Conservation (phyloP, 2,329 filamentous ascomycete genomes). For the Aspergillus ochraceoroseus region DNA sequence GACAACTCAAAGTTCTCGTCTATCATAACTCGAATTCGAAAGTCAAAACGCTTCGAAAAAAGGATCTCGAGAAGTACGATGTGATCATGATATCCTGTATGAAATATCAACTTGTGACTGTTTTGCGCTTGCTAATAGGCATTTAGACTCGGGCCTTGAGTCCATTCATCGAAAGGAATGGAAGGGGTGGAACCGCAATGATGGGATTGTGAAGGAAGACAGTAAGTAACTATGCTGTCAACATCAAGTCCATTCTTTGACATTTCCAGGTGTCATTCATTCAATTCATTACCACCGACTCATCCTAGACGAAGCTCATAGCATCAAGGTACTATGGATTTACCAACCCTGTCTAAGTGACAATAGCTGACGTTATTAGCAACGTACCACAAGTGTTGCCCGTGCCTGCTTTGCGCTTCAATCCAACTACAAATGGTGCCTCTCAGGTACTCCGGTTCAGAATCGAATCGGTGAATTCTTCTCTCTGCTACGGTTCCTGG, state of each 20-base stretch:
- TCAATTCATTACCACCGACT: constrained; percentile 81
- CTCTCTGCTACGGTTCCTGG: constrained; percentile 85
- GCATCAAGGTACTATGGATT: constrained; percentile 80
- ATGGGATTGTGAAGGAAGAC: constrained; percentile 73
- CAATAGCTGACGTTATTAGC: constrained; percentile 24
- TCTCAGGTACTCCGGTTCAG: constrained; percentile 91
- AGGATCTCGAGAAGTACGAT: constrained; percentile 74
- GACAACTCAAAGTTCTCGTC: constrained; percentile 82
- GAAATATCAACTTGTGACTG: background rate
- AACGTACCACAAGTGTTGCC: constrained; percentile 79
- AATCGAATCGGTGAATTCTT: constrained; percentile 98
- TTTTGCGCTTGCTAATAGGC: constrained; percentile 9
- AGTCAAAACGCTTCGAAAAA: constrained; percentile 68
- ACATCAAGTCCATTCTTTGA: constrained; percentile 7
- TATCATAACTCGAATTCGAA: constrained; percentile 84
- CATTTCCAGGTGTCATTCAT: constrained; percentile 64
- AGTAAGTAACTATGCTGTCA: constrained; percentile 37
- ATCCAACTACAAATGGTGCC: constrained; percentile 86
- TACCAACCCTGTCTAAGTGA: background rate
- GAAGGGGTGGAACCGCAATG: constrained; percentile 79
- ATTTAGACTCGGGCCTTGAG: constrained; percentile 61
- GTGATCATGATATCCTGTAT: constrained; percentile 97
- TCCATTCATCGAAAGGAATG: constrained; percentile 88
- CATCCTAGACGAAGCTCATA: constrained; percentile 92
- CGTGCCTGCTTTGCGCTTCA: constrained; percentile 91